A percentile compares a stretch with the other conserved stretches of the same genome.
phyloP scores from a whole-genome alignment of 805 yeast genomes.

The Nakazawaea laoshanensis region DNA sequence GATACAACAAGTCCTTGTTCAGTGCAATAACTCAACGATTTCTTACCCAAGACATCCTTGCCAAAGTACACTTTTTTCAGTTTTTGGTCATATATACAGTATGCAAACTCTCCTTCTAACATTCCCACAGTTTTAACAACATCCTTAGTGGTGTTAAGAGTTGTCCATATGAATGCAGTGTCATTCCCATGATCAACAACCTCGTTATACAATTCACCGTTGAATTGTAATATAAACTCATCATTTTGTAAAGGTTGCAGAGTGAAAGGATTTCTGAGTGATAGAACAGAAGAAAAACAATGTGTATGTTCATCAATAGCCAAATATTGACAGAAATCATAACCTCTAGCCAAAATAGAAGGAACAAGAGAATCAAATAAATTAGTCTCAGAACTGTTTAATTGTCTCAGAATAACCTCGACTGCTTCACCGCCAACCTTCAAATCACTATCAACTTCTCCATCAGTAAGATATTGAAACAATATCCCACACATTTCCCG shows the following conservation, averaged over 20 bases:
- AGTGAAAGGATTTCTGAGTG: conserved; percentile 72
- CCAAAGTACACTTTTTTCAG: conserved; percentile 56
- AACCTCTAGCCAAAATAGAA: conserved; percentile 52
- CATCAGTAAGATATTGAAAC: conserved; percentile 22
- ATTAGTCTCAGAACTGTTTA: neutral
- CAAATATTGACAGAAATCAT: conserved; percentile 38
- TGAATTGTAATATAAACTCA: conserved; percentile 56
- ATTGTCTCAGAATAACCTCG: neutral
- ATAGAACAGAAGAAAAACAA: conserved; percentile 64
- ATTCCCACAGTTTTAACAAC: conserved; percentile 30
- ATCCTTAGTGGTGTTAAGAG: conserved; percentile 25
- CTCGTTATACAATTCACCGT: conserved; percentile 79
- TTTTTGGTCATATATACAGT: conserved; percentile 36
- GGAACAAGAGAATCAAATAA: conserved; percentile 24
- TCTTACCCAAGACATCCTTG: conserved; percentile 73
- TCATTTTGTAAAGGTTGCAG: conserved; percentile 51
- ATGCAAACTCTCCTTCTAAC: conserved; percentile 83
- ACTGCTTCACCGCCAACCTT: neutral
- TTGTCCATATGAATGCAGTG: conserved; percentile 41
- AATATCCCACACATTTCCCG: conserved; percentile 50
- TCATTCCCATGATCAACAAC: conserved; percentile 52
- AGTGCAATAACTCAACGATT: conserved; percentile 53
- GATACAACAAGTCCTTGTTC: conserved; percentile 29
- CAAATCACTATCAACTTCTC: too few species aligned
- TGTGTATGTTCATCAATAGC: conserved; percentile 18